Evolutionary conservation across 495 filamentous ascomycete species (phyloP).

Genomic region (Venustampulla echinocandica): DNA sequence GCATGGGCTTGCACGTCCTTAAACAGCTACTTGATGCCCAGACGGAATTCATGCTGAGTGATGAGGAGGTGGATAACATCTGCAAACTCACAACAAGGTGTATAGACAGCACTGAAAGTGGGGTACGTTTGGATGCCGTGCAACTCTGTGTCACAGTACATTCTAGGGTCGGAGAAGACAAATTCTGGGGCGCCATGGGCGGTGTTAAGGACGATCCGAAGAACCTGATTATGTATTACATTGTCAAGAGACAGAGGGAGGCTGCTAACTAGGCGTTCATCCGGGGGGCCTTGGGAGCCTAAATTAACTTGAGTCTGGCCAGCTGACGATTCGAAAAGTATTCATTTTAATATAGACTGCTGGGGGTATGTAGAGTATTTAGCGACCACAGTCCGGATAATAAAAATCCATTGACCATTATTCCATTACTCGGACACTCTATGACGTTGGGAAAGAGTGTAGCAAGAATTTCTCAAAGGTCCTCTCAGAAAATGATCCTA

Average conservation of each 20-base stretch:
- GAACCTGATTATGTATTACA: conserved; percentile 76
- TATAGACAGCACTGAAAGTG: conserved; percentile 63
- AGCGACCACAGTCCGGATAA: too few species aligned
- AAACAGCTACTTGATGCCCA: conserved; percentile 39
- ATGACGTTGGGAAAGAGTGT: too few species aligned
- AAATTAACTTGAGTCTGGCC: too few species aligned
- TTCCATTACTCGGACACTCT: too few species aligned
- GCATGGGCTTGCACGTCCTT: conserved; percentile 55
- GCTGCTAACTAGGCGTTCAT: too few species aligned
- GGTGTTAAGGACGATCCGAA: conserved; percentile 57
- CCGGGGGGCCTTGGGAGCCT: too few species aligned
- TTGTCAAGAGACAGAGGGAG: conserved; percentile 55
- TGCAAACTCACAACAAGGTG: conserved; percentile 50
- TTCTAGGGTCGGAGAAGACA: conserved; percentile 51
- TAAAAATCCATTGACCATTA: too few species aligned
- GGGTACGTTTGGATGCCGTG: conserved; percentile 69
- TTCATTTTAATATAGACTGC: too few species aligned
- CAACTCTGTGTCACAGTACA: conserved; percentile 70
- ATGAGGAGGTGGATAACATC: conserved; percentile 35
- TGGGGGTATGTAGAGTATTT: too few species aligned
- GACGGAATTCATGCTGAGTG: conserved; percentile 32
- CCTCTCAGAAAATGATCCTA: too few species aligned
- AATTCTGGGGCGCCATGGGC: conserved; percentile 57
- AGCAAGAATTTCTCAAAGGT: too few species aligned
- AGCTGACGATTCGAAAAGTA: too few species aligned